Evolutionary conservation across 371 early-diverging fungal genomes (phyloP).

Genomic region (Apophysomyces ossiformis): DNA sequence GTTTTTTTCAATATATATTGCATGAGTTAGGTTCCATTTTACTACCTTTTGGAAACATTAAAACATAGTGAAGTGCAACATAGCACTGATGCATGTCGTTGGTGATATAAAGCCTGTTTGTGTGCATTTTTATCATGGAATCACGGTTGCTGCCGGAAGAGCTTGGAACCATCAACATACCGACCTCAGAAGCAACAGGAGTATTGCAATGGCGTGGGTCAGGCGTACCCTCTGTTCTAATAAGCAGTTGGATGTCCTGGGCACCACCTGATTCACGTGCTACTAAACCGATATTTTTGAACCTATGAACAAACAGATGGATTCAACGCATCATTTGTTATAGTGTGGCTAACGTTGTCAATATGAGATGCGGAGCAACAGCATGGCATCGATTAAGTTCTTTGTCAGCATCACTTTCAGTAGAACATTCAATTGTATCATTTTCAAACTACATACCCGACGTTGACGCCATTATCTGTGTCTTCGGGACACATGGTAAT

Average conservation of each 20-base stretch:
- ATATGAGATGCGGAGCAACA: neutral
- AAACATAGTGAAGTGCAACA: neutral
- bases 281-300: neutral
- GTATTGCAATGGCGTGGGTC: neutral
- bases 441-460: constrained; percentile 21
- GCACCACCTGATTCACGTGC: neutral
- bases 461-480: constrained; percentile 24
- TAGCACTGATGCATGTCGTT: neutral
- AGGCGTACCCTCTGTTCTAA: neutral
- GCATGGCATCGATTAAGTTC: neutral
- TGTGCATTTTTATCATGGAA: neutral
- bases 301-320: neutral
- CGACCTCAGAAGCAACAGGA: neutral
- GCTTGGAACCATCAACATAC: neutral
- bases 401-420: neutral
- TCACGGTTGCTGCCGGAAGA: neutral
- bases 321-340: neutral
- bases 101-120: neutral
- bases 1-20: too few relatives aligned
- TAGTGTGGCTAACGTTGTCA: neutral
- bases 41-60: neutral
- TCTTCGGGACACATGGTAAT: constrained; percentile 25
- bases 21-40: neutral
- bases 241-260: neutral
- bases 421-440: too few relatives aligned